Base-by-base conservation (phyloP, 1,284 basidiomycete genomes). In the Tilletiopsis washingtonensis region DNA sequence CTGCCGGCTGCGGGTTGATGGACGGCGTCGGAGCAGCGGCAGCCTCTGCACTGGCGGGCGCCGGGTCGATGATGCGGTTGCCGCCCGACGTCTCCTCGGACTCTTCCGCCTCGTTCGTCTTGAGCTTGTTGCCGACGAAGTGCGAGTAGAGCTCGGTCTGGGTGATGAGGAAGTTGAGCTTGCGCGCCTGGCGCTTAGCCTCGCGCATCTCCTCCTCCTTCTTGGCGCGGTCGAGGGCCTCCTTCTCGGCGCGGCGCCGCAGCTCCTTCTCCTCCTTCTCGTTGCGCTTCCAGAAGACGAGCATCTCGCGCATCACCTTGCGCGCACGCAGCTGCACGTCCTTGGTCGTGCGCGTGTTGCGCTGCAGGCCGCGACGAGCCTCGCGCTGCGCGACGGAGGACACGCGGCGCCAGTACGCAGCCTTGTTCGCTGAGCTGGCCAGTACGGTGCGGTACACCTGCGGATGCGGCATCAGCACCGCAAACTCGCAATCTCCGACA, bases 131-230 rank as follows among this genome's bases (percentile, higher is more conserved):
- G 36, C 94, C 93, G 53, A 99, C 90, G 79, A 98, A 98, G 78
- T 99, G 94, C 62, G 89, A 94, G 77, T 98, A 99, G 11, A 98
- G 81, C 75, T 99, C 94, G 11, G 94, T 98, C 76, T 98, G 94
- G 54, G 90, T 97, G 75, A 99, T 93, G 74, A 99, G 79, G 78
- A 98, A 99, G 77, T 98, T 96, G 51, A 99, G 82, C 76, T 98
- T 98, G 62, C 94, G 82, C 3, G 91, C 88, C 76, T 96, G 91
- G 45, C 94, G 80, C 53, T 93, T 88, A 24, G 88, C 86, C 76
- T 99, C 94, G 44, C 94, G 82, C 73, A 86, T 88, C 77, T 98
- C 94, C 75, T 98, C 94, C 74, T 98, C 94, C 38, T 90, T 78
- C 75, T 87, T 91, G 36, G 90, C 62, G 43, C 64, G 66, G 17